Evolutionary conservation across 2,329 filamentous ascomycete genomes (phyloP).

Genomic region (Neofusicoccum sp.): DNA sequence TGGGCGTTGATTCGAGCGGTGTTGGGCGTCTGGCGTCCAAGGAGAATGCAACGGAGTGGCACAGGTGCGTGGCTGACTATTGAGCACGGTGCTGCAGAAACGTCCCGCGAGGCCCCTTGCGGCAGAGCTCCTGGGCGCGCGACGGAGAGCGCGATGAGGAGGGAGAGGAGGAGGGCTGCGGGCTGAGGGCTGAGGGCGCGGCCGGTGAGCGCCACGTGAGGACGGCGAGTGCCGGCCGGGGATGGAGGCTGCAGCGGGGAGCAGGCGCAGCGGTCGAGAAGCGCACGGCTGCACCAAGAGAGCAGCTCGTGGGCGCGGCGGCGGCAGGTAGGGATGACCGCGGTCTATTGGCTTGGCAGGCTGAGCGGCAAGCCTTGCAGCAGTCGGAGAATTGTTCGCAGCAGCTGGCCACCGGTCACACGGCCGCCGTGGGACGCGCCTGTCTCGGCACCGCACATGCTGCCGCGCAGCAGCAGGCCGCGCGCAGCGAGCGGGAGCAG

Average conservation of each 20-base stretch:
- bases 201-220: conserved; percentile 2
- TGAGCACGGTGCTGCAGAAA: conserved; percentile 14
- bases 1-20: conserved; percentile 9
- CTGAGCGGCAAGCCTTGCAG: not conserved
- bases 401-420: not conserved
- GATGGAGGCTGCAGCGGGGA: not conserved
- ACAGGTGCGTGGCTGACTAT: conserved; percentile 12
- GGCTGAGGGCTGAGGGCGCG: not conserved
- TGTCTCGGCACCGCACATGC: conserved; percentile 15
- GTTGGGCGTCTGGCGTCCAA: conserved; percentile 2
- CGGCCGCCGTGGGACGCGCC: not conserved
- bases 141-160: not conserved
- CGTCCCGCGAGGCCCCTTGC: conserved; percentile 6
- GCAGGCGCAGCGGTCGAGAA: not conserved
- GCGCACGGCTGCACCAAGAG: not conserved
- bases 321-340: conserved; percentile 3
- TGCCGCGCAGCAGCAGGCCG: not conserved
- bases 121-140: not conserved
- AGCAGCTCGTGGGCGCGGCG: conserved; percentile 8
- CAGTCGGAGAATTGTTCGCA: conserved; percentile 13
- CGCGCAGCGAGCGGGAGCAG: not conserved
- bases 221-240: not conserved
- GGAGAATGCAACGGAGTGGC: not conserved
- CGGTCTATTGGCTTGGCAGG: conserved; percentile 14
- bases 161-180: not conserved